Conservation (phyloP, 805 yeast genomes). For the Priceomyces melissophilus region DNA sequence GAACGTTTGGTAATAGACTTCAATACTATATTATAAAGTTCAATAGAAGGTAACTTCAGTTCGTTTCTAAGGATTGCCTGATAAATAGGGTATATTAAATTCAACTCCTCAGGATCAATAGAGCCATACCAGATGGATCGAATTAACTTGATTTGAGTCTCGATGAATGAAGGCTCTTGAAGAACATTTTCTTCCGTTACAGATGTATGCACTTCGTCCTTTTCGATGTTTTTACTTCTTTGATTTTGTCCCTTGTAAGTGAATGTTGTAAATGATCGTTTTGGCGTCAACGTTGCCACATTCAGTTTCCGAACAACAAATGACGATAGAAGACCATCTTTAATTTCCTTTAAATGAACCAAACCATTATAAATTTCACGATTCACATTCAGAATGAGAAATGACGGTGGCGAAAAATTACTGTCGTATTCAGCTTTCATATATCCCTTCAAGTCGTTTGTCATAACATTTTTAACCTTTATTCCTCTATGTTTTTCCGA, state of each 20-base stretch:
- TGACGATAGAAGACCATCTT: constrained; percentile 20
- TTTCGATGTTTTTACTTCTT: background rate
- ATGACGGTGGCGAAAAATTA: constrained; percentile 4
- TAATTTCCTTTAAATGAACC: constrained; percentile 17
- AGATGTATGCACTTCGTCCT: background rate
- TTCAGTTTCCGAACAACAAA: constrained; percentile 2
- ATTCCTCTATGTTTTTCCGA: constrained; percentile 9
- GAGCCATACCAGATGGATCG: constrained; percentile 13
- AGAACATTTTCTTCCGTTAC: constrained; percentile 5
- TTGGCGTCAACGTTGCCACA: background rate
- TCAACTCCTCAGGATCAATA: constrained; percentile 19
- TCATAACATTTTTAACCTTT: constrained; percentile 1
- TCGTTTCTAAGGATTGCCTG: constrained; percentile 39
- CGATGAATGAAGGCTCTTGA: constrained; percentile 16
- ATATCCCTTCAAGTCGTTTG: background rate
- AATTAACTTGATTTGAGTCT: constrained; percentile 19
- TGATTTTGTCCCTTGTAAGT: constrained; percentile 1
- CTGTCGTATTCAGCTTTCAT: no score
- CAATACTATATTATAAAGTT: constrained; percentile 52
- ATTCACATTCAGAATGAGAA: constrained; percentile 30
- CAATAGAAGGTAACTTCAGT: constrained; percentile 45
- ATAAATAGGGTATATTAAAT: constrained; percentile 38
- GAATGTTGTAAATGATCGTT: constrained; percentile 6
- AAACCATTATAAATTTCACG: constrained; percentile 27
- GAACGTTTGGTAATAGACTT: constrained; percentile 51